Conservation (phyloP, 2,329 filamentous ascomycete species). For the Escovopsis weberi region DNA sequence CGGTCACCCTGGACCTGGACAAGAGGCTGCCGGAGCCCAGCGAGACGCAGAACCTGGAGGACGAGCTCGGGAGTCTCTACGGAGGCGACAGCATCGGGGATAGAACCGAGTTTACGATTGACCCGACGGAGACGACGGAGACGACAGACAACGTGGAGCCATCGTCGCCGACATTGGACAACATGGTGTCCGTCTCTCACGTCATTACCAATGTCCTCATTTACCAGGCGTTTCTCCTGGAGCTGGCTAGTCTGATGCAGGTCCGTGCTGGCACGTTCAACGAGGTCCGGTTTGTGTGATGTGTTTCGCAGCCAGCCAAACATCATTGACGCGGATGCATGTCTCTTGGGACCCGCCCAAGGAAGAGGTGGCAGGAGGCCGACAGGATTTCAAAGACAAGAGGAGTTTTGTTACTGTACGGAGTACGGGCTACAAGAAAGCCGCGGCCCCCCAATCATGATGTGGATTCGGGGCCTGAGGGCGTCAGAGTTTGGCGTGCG, state of each 20-base stretch:
- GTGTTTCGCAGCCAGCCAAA: too few relatives aligned
- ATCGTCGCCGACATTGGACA: conserved; percentile 3
- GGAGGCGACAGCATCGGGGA: conserved; percentile 9
- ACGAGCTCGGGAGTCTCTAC: conserved; percentile 4
- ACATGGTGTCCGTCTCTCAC: conserved; percentile 56
- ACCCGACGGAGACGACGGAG: conserved; percentile 10
- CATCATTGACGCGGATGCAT: background rate
- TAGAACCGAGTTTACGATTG: conserved; percentile 10
- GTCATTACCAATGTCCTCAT: conserved; percentile 68
- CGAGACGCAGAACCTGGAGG: conserved; percentile 5
- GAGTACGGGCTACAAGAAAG: too few relatives aligned
- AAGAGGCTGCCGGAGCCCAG: conserved; percentile 16
- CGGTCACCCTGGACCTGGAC: conserved; percentile 33
- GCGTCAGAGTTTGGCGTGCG: background rate
- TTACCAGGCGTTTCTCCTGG: conserved; percentile 65
- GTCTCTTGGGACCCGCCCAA: too few relatives aligned
- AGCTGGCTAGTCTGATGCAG: conserved; percentile 61
- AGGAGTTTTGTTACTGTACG: background rate
- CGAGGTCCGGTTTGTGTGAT: conserved; percentile 48
- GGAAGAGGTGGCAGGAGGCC: too few relatives aligned
- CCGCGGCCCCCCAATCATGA: too few relatives aligned
- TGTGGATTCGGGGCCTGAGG: background rate
- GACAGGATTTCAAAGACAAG: too few relatives aligned
- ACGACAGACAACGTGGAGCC: conserved; percentile 7
- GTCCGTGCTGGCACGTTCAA: conserved; percentile 62